Evolutionary conservation across 306 rosid genomes (phyloP), one percentile per base, ranked within the genome.

Genomic region (Abrus pulchellus): DNA sequence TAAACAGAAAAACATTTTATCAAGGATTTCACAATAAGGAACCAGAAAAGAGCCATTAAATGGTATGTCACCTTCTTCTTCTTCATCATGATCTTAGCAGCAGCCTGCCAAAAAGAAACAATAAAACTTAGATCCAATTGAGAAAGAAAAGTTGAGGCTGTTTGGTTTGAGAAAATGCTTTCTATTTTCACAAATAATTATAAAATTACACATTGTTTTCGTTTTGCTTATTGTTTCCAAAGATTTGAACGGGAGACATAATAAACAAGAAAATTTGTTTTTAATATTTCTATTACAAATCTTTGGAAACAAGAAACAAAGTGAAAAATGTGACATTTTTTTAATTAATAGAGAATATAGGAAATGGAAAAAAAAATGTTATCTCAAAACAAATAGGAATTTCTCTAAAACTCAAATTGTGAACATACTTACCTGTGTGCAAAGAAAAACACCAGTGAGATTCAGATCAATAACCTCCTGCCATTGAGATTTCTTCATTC

Each of bases 401-500:
- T 66, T 57, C 32, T 53, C 45, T 62, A 63, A 45, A 76, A 77
- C 67, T 11, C 33, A 45, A 14, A 77, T 30, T 27, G n/a, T 50
- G 49, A 43, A 81, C 79, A 83, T 56, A 72, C 84, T 68, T 59
- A 89, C 98, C 92, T 95, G 98, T 40, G 86, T 93, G 78, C 98
- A 91, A 74, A 93, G 90, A 79, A 63, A 95, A 80, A 95, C 99
- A 82, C 99, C 96, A 5, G 98, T 95, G 72, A 95, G 99, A 90
- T 95, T 95, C 80, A 95, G 78, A 88, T 93, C 96, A 75, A 95
- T 91, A 84, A 95, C 98, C 3, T 95, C 98, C 82, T 93, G 95
- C 97, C 98, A 93, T 79, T 93, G 99, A 68, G 91, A 55, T 78
- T 90, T 89, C 89, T 95, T 95, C 97, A 95, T 95, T 86, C 99